Conservation (phyloP, 371 early-diverging fungal genomes). For the Mortierella sp. region DNA sequence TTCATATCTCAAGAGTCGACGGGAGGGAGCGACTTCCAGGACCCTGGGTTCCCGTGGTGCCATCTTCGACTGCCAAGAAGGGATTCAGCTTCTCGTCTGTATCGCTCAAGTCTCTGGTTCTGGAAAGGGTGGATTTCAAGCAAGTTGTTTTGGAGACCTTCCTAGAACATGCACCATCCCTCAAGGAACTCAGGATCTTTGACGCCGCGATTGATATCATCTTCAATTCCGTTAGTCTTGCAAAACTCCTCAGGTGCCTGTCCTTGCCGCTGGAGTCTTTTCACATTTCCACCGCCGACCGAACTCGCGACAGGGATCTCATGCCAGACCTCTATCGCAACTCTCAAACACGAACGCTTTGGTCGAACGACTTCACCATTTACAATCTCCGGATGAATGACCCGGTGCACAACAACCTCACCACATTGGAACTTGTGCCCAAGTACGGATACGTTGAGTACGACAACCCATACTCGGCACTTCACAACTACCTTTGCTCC, state of each 20-base stretch:
- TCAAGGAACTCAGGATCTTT: background rate
- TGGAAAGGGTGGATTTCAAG: background rate
- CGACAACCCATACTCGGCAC: background rate
- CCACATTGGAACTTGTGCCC: background rate
- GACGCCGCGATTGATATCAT: background rate
- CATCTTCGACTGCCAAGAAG: too few species aligned
- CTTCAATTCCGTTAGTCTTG: background rate
- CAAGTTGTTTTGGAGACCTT: background rate
- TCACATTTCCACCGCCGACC: background rate
- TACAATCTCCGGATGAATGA: background rate
- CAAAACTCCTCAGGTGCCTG: background rate
- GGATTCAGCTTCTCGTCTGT: background rate
- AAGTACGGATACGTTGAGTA: background rate
- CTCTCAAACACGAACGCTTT: background rate
- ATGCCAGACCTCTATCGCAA: background rate
- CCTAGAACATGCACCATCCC: background rate
- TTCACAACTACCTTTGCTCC: constrained; percentile 16
- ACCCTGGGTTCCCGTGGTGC: background rate
- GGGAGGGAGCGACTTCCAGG: background rate
- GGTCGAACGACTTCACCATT: too few species aligned
- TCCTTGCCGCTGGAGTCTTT: background rate
- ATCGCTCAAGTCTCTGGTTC: background rate
- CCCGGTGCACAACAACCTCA: background rate
- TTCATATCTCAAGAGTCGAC: background rate
- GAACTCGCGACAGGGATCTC: too few species aligned